phyloP scores from a whole-genome alignment of 2,329 filamentous ascomycete species.

The Fusarium tuaranense region DNA sequence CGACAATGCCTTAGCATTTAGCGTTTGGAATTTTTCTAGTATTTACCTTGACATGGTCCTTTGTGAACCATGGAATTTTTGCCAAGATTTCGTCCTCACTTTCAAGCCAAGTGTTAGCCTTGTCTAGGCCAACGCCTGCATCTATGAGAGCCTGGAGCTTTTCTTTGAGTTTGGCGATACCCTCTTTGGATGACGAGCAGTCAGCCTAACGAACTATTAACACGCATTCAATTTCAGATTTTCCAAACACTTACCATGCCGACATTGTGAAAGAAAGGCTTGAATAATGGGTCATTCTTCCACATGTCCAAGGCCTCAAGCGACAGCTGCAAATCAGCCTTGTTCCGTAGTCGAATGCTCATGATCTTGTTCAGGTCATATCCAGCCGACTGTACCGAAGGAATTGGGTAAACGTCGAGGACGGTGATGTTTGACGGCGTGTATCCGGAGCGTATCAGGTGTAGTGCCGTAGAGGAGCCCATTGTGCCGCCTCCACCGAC shows the following conservation, averaged over 20 bases:
- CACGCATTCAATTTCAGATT: background rate
- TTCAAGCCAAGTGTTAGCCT: slow-evolving; percentile 7
- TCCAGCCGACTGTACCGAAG: slow-evolving; percentile 8
- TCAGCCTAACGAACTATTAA: background rate
- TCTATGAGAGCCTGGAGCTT: background rate
- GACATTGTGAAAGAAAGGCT: slow-evolving; percentile 12
- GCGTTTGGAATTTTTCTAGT: background rate
- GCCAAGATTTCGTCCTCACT: slow-evolving; percentile 8
- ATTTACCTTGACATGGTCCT: slow-evolving; percentile 10
- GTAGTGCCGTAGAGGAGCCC: slow-evolving; percentile 14
- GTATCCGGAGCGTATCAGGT: slow-evolving; percentile 14
- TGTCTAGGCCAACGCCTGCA: background rate
- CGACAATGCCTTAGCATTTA: background rate
- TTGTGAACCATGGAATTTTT: background rate
- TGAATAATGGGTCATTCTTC: slow-evolving; percentile 12
- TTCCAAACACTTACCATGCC: slow-evolving; percentile 1
- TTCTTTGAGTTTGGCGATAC: background rate
- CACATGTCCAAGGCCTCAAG: slow-evolving; percentile 14
- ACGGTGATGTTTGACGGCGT: slow-evolving; percentile 11
- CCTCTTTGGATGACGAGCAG: slow-evolving; percentile 9
- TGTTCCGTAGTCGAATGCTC: slow-evolving; percentile 8
- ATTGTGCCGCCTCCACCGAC: slow-evolving; percentile 16
- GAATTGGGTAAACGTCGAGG: slow-evolving; percentile 15
- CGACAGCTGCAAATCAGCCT: slow-evolving; percentile 8
- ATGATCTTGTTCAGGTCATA: slow-evolving; percentile 16